Evolutionary conservation across 345 rosid species (phyloP), one percentile per base, ranked within the genome.

Genomic region (Murraya paniculata): DNA sequence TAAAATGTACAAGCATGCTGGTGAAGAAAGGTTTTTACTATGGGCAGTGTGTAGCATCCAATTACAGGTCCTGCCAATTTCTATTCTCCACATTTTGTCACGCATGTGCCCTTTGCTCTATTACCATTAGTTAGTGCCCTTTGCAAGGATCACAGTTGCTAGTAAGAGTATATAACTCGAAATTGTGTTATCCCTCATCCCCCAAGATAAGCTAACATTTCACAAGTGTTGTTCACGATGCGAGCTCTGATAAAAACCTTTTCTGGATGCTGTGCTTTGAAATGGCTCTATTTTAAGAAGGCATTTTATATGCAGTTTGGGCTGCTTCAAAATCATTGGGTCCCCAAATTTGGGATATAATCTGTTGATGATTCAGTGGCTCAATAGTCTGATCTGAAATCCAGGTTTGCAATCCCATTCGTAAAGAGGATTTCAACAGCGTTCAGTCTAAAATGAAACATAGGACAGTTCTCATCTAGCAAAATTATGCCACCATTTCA

Each of bases 31-130:
- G 83, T 94, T 89, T 80, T 84, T 94, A 88, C 98, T 96, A 38
- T 94, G 99, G 99, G 97, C 99, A 66, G 97, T 96, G 82, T 94
- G 98, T 87, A 96, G 98, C 93, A 91, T 94, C 86, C 99, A 96
- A 45, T 89, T 96, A 79, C 99, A 96, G 91, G 99, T 96, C 86
- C 57, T n/a, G 18, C 55, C 30, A 6, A 31, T 28, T 77, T 55
- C 38, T 66, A 8, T 30, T 66, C n/a, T 39, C 13, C 27, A n/a
- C 22, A 36, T 56, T 67, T 77, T 58, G 22, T 71, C 28, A 4
- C 38, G 10, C 64, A 72, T 53, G 71, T 72, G 56, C 24, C 22
- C n/a, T 7, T 61, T 27, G 27, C 27, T 53, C 31, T 64, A 7
- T 50, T 13, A 45, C 50, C 50, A 13, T 45, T 45, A 45, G 50